Evolutionary conservation across 495 filamentous ascomycete genomes (phyloP).

Genomic region (Aspergillus leporis): DNA sequence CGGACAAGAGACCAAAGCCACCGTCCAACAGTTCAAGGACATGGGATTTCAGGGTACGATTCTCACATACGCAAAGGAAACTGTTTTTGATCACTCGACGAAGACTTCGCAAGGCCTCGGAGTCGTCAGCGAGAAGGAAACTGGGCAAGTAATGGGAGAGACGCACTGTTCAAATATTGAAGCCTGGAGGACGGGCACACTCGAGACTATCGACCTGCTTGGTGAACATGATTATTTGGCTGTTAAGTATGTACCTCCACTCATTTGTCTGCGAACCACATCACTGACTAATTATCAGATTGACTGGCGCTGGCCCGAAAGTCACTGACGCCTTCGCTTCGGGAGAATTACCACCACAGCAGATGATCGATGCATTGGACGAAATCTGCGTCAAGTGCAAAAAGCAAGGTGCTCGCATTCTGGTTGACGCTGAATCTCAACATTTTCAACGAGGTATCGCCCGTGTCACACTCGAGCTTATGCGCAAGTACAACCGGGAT

Average conservation of each 20-base stretch:
- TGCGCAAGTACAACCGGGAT: conserved; percentile 70
- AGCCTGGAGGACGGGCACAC: conserved; percentile 67
- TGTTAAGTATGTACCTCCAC: conserved; percentile 58
- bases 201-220: conserved; percentile 70
- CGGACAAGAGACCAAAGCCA: conserved; percentile 30
- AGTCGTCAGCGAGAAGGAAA: conserved; percentile 20
- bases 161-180: conserved; percentile 55
- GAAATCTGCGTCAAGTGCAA: conserved; percentile 38
- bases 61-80: conserved; percentile 48
- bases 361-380: conserved; percentile 41
- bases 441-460: conserved; percentile 75
- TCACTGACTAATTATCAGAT: conserved; percentile 17
- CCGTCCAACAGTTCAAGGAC: conserved; percentile 36
- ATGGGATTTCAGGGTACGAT: conserved; percentile 49
- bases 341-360: conserved; percentile 30
- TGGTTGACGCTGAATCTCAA: conserved; percentile 85
- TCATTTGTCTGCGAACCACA: background rate
- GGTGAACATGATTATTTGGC: conserved; percentile 74
- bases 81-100: conserved; percentile 39
- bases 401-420: conserved; percentile 62
- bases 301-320: conserved; percentile 32
- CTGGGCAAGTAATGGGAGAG: conserved; percentile 12
- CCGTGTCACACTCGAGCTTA: conserved; percentile 70
- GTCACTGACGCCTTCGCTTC: conserved; percentile 34
- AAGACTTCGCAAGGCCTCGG: conserved; percentile 30